Conservation (phyloP, 768 basidiomycete species). For the Ramaria sp. region DNA sequence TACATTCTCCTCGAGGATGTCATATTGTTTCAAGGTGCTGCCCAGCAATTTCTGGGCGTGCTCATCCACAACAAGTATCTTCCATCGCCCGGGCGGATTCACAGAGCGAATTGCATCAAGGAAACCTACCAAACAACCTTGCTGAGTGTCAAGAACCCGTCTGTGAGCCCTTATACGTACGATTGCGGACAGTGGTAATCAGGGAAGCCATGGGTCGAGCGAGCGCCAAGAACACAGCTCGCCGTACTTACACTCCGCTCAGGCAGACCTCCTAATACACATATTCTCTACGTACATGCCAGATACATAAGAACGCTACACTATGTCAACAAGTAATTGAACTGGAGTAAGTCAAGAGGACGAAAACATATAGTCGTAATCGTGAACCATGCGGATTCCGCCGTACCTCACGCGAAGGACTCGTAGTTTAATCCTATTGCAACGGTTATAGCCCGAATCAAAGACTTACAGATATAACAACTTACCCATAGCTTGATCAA, state of each 20-base stretch:
- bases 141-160: not conserved
- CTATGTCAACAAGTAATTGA: too few species aligned
- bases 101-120: conserved; percentile 82
- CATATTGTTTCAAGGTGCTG: conserved; percentile 84
- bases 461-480: conserved; percentile 9
- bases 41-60: conserved; percentile 76
- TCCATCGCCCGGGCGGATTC: conserved; percentile 84
- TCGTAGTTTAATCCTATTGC: conserved; percentile 2
- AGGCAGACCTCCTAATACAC: not conserved
- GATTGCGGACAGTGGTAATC: conserved; percentile 33
- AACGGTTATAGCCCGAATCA: not conserved
- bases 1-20: conserved; percentile 92
- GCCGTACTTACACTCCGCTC: not conserved
- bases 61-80: conserved; percentile 94
- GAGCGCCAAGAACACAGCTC: conserved; percentile 1
- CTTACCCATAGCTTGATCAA: conserved; percentile 95
- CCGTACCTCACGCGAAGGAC: not conserved
- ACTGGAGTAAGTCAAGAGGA: too few species aligned
- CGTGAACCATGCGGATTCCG: not conserved
- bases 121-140: conserved; percentile 46
- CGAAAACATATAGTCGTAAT: not conserved
- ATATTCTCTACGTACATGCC: not conserved
- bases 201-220: conserved; percentile 33
- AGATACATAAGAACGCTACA: not conserved
- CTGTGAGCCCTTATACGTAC: conserved; percentile 23